A percentile compares a stretch with the other conserved stretches of the same genome.
phyloP scores from a whole-genome alignment of 306 rosid genomes.

The Quercus dentata region DNA sequence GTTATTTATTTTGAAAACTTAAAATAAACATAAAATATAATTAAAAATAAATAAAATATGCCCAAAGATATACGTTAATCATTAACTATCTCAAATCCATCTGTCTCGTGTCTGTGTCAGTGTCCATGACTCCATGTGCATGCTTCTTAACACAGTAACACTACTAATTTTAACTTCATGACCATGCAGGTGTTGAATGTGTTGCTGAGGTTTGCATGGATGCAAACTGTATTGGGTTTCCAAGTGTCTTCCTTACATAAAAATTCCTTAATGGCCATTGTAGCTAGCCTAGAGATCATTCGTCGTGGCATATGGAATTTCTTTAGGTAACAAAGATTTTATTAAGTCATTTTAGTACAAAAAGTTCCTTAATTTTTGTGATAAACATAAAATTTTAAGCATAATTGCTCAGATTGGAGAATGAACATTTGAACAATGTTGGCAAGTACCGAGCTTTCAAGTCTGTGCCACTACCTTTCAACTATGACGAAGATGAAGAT shows the following conservation, averaged over 20 bases:
- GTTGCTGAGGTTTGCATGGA: slow-evolving; percentile 73
- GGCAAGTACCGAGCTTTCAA: slow-evolving; percentile 79
- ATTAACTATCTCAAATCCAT: too few relatives aligned
- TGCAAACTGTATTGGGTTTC: slow-evolving; percentile 53
- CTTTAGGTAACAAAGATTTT: slow-evolving; percentile 43
- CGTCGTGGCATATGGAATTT: slow-evolving; percentile 80
- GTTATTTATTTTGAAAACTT: too few relatives aligned
- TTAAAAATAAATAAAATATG: too few relatives aligned
- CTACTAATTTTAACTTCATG: background rate
- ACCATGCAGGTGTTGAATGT: slow-evolving; percentile 53
- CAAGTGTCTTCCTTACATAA: slow-evolving; percentile 35
- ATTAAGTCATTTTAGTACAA: background rate
- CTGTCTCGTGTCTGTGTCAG: too few relatives aligned
- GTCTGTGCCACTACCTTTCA: slow-evolving; percentile 69
- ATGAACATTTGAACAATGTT: slow-evolving; percentile 77
- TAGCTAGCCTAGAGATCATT: slow-evolving; percentile 62
- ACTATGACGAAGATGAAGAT: slow-evolving; percentile 59
- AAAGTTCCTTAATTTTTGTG: background rate
- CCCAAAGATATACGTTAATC: too few relatives aligned
- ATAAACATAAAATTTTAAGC: background rate
- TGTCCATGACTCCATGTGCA: too few relatives aligned
- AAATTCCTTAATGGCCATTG: slow-evolving; percentile 35
- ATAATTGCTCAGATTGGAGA: slow-evolving; percentile 50
- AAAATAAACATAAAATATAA: too few relatives aligned
- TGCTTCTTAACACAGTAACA: background rate